phyloP scores from a whole-genome alignment of 148 eudicot genomes.

The Rhododendron ovatum region DNA sequence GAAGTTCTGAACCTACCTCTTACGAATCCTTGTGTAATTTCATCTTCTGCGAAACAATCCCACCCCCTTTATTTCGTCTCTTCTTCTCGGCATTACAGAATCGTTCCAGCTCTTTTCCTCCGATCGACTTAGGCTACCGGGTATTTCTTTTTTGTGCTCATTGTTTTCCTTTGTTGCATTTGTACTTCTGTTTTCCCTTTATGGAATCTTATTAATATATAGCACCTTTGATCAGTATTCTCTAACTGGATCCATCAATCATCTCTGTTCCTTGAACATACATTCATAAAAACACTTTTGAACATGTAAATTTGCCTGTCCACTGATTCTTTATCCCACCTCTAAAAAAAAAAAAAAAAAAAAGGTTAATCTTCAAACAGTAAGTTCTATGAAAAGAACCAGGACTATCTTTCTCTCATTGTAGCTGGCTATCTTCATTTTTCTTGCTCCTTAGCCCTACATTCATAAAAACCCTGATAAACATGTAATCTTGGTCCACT shows the following conservation, averaged over 20 bases:
- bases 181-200: not conserved
- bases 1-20: not conserved
- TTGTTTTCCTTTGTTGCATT: not conserved
- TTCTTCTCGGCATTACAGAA: not conserved
- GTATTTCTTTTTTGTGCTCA: not conserved
- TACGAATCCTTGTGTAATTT: not conserved
- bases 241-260: slow-evolving; percentile 14
- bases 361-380: not conserved
- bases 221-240: not conserved
- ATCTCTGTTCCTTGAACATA: slow-evolving; percentile 15
- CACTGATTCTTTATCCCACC: not conserved
- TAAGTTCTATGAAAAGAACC: not conserved
- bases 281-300: slow-evolving; percentile 13
- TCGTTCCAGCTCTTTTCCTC: not conserved
- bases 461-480: slow-evolving; percentile 39
- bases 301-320: slow-evolving; percentile 15
- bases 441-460: slow-evolving; percentile 35
- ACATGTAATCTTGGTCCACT: slow-evolving; percentile 38
- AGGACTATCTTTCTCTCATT: not conserved
- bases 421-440: slow-evolving; percentile 28
- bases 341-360: not conserved
- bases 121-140: not conserved
- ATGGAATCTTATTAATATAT: not conserved
- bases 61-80: not conserved
- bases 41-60: not conserved